Evolutionary conservation across 1,284 basidiomycete genomes (phyloP), one percentile per base, ranked within the genome.

Genomic region (Cryptococcus hybrid): DNA sequence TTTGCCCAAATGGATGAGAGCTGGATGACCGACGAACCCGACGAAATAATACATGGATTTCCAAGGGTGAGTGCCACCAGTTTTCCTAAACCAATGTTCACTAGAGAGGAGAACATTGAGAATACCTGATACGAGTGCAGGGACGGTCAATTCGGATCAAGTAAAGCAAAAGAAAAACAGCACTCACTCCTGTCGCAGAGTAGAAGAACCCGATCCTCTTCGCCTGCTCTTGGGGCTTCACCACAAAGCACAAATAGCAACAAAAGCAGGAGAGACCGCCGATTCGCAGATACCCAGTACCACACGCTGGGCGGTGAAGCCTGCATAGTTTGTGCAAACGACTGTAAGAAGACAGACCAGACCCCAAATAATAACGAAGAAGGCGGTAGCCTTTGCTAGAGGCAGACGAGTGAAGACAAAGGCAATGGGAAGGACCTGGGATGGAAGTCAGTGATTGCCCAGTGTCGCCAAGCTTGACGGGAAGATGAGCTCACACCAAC

Each of bases 11-110:
- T 24, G 24, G 24, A 24, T 24, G 24, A 24, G 24, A 24, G 24
- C 24, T 24, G 24, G 24, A 24, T 24, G 24, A 24, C 24, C 24
- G 24, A 24, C 24, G 24, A 18, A 44, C 2, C 82, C 82, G n/a
- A 78, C 80, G 51, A 81, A 81, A 56, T 80, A 73, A 69, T 79
- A 80, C 75, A 82, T 78, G 60, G 78, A 77, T 66, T 82, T 81
- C 82, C 82, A 83, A 0, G 79, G 73, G 15, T 76, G 69, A 7
- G 73, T 57, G 1, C 76, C 69, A 5, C 67, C 65, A 0, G 70
- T 70, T 7, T 76, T 74, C 0, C 79, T 3, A 82, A 67, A 1
- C 80, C 81, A 57, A 79, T 82, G 70, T 82, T 82, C 65, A 82
- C 71, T 15, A 80, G 65, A 7, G 81, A 79, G 2, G 71, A 71